Conservation (phyloP, 2,329 filamentous ascomycete species). For the Cordyceps tenuipes region DNA sequence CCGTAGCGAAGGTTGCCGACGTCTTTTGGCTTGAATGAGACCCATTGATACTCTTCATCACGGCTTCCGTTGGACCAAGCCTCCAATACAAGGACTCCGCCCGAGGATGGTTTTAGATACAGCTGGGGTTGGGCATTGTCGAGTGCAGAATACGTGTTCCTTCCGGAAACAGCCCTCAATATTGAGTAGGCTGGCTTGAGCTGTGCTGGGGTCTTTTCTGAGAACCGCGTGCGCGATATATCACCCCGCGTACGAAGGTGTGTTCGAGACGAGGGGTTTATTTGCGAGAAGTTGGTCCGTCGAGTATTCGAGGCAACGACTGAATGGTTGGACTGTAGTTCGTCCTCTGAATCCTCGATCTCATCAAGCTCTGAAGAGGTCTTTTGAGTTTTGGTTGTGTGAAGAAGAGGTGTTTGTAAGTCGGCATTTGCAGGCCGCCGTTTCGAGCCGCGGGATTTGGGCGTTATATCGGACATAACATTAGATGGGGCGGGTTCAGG, state of each 20-base stretch:
- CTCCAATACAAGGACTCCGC: neutral
- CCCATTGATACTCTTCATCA: neutral
- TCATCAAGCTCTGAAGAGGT: neutral
- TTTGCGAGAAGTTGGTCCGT: slow-evolving; percentile 6
- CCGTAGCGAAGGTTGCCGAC: neutral
- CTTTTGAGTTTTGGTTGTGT: neutral
- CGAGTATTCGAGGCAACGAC: neutral
- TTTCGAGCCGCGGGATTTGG: neutral
- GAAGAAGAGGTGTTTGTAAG: neutral
- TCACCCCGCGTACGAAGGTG: neutral
- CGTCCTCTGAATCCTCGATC: slow-evolving; percentile 11
- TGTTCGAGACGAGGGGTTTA: neutral
- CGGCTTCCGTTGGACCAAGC: neutral
- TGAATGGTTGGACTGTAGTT: slow-evolving; percentile 9
- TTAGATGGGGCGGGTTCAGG: neutral
- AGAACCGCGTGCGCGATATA: neutral
- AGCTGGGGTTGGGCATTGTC: neutral
- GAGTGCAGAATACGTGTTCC: neutral
- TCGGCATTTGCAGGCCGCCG: neutral
- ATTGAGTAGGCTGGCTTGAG: neutral
- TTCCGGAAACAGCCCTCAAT: slow-evolving; percentile 5
- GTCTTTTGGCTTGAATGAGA: neutral
- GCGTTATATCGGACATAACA: neutral
- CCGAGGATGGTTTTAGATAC: neutral
- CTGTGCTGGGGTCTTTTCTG: neutral